These are phyloP conservation scores for Fibroporia radiculosa DNA, from an alignment of 768 basidiomycete genomes.

Conservation along the genomic window DNA sequence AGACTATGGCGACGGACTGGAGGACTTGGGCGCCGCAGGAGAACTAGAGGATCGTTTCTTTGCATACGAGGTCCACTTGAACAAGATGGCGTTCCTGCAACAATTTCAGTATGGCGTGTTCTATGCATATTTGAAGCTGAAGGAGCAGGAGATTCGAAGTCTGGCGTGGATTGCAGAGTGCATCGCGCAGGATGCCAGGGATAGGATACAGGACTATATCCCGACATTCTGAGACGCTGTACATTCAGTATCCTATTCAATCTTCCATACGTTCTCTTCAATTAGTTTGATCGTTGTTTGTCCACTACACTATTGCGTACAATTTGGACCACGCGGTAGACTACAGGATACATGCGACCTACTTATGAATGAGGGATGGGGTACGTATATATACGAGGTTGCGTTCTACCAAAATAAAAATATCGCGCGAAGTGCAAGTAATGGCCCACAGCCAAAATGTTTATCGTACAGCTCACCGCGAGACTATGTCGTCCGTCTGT, in stretches of 20 bases:
- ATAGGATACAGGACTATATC: constrained; percentile 93
- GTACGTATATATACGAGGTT: no score
- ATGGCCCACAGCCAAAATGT: neutral
- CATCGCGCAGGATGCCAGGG: constrained; percentile 93
- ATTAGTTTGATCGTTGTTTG: no score
- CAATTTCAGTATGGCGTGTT: constrained; percentile 95
- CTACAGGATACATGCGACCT: no score
- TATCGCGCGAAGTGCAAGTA: no score
- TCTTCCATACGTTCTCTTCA: no score
- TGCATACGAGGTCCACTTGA: constrained; percentile 84
- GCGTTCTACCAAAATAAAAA: no score
- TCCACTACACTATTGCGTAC: no score
- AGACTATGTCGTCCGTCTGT: constrained; percentile 11
- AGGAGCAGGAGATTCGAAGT: constrained; percentile 86
- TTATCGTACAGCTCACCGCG: neutral
- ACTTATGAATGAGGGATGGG: no score
- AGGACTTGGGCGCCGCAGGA: constrained; percentile 38
- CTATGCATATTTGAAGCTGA: constrained; percentile 86
- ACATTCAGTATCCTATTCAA: no score
- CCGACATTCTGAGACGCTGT: constrained; percentile 75
- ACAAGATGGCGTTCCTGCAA: constrained; percentile 93
- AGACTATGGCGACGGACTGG: constrained; percentile 22
- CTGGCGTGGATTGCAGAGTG: constrained; percentile 96
- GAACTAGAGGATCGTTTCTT: constrained; percentile 94
- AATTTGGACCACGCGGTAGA: no score